Evolutionary conservation across 805 yeast genomes (phyloP).

Genomic region (Barnettozyma sp.): DNA sequence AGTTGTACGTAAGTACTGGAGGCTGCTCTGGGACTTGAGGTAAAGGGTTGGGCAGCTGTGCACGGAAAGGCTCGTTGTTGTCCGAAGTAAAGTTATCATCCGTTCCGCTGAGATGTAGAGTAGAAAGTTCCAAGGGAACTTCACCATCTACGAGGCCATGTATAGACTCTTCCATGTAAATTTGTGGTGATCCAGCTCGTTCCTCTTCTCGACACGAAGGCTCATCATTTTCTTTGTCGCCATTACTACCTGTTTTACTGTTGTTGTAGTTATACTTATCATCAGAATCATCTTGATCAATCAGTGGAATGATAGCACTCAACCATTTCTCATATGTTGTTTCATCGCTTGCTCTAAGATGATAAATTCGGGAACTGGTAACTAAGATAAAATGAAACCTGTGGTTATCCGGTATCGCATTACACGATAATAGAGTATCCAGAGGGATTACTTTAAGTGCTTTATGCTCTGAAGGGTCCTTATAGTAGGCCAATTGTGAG

Average conservation of each 20-base stretch:
- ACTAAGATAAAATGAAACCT: constrained; percentile 21
- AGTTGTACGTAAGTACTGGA: constrained; percentile 12
- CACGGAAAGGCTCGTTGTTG: constrained; percentile 6
- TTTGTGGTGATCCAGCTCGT: too few relatives aligned
- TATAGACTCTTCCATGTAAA: too few relatives aligned
- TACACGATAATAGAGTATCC: constrained; percentile 15
- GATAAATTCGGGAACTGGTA: constrained; percentile 18
- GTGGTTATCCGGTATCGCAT: constrained; percentile 18
- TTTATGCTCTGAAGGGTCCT: constrained; percentile 33
- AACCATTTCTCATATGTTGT: constrained; percentile 21
- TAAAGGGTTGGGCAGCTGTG: constrained; percentile 9
- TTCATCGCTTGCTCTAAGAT: constrained; percentile 17
- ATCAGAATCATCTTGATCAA: constrained; percentile 10
- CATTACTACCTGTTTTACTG: too few relatives aligned
- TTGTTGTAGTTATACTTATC: neutral
- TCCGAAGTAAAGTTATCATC: constrained; percentile 24
- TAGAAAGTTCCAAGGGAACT: constrained; percentile 1
- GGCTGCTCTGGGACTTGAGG: constrained; percentile 9
- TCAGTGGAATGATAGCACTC: constrained; percentile 11
- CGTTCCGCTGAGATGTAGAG: constrained; percentile 18
- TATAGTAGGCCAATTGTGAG: constrained; percentile 35
- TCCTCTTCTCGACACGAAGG: too few relatives aligned
- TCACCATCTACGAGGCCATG: too few relatives aligned
- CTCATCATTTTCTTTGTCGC: too few relatives aligned
- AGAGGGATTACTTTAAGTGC: constrained; percentile 29